phyloP scores from a whole-genome alignment of 1,139 yeast genomes.

The Hansenula lynferdii region DNA sequence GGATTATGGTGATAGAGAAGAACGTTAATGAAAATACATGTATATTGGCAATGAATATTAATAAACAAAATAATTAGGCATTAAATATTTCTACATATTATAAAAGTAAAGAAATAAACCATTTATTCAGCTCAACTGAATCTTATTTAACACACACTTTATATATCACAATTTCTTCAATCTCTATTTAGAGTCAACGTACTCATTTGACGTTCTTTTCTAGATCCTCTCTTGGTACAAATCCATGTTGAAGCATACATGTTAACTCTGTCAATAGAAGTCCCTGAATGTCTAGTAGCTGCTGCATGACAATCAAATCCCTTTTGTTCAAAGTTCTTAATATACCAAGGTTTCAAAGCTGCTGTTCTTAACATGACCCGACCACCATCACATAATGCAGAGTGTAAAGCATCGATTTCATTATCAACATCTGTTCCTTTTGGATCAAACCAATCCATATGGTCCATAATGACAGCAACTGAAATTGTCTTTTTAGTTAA shows the following conservation, averaged over 20 bases:
- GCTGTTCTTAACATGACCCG: slow-evolving; percentile 77
- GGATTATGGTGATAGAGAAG: slow-evolving; percentile 46
- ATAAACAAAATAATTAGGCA: too few relatives aligned
- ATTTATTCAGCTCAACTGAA: neutral
- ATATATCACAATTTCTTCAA: too few relatives aligned
- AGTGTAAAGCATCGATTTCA: slow-evolving; percentile 61
- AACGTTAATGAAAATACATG: slow-evolving; percentile 32
- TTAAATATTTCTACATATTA: neutral
- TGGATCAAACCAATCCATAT: slow-evolving; percentile 87
- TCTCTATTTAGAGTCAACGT: slow-evolving; percentile 4
- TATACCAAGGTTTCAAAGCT: slow-evolving; percentile 72
- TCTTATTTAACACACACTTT: too few relatives aligned
- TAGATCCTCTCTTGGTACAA: slow-evolving; percentile 44
- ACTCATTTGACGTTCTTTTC: slow-evolving; percentile 24
- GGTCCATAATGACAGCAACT: slow-evolving; percentile 84
- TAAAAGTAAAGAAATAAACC: neutral
- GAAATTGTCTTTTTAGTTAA: slow-evolving; percentile 59
- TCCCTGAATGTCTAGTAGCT: slow-evolving; percentile 57
- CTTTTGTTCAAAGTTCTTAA: slow-evolving; percentile 55
- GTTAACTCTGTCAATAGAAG: slow-evolving; percentile 71
- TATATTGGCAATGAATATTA: too few relatives aligned
- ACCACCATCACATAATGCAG: slow-evolving; percentile 63
- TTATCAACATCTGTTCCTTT: slow-evolving; percentile 55
- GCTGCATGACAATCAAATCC: slow-evolving; percentile 70
- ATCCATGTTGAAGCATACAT: slow-evolving; percentile 92